Evolutionary conservation across 2,329 filamentous ascomycete genomes (phyloP), one percentile per base, ranked within the genome.

Genomic region (Fusarium luffae): DNA sequence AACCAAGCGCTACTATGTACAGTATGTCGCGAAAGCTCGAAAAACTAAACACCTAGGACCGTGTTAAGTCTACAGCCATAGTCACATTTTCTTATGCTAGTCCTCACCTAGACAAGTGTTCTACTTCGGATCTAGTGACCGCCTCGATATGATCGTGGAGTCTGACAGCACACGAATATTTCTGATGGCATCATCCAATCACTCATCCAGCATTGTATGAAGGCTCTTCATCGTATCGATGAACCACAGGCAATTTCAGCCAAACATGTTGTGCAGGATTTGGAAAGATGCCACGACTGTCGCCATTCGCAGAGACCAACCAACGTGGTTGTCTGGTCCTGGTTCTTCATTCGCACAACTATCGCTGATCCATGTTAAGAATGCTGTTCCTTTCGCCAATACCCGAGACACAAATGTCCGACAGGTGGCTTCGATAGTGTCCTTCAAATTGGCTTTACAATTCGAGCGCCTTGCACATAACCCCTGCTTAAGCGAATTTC

Each of bases 341-440:
- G n/a, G 18, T 37, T 54, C 32, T 51, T 55, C 44, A 60, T 70
- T 70, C 59, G 51, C 50, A 52, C 63, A 70, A 58, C 56, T 46
- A 42, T 60, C 59, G n/a, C 51, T 55, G 44, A 63, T 27, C 56
- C 60, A 62, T 51, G 60, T 18, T 51, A 37, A 62, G 18, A 65
- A 65, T 37, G 37, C 27, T 34, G 49, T 68, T 51, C 63, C 67
- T 59, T 59, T 69, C 61, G 63, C 64, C 66, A 63, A 54, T 55
- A 58, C 41, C 64, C 66, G 48, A 68, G 64, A 68, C 64, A 69
- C 64, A 68, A 67, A 58, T 66, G 50, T 56, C 55, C 54, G 58
- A 68, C 63, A 57, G 54, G 63, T 64, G 67, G 51, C 42, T 66
- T 63, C 54, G 55, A 60, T 54, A 34, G 52, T 44, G 46, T 56